Conservation (phyloP, 2,329 filamentous ascomycete species). For the Trichoderma cornu-damae region DNA sequence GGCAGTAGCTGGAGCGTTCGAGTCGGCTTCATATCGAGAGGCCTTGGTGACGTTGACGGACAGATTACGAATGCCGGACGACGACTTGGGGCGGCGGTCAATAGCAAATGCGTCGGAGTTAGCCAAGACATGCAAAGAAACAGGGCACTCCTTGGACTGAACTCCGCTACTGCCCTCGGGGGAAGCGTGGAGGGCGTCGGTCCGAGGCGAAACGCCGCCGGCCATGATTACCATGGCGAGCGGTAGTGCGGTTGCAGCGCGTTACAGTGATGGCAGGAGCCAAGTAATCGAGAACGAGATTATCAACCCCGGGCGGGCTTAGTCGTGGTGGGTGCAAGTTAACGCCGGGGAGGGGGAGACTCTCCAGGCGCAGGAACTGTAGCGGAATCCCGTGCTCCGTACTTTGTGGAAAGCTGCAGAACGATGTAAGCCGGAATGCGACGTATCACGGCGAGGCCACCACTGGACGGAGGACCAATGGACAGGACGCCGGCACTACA, state of each 20-base stretch:
- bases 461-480: neutral
- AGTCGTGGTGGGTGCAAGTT: neutral
- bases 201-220: constrained; percentile 20
- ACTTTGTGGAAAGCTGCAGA: constrained; percentile 4
- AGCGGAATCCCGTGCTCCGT: constrained; percentile 7
- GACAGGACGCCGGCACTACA: neutral
- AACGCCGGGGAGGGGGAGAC: constrained; percentile 7
- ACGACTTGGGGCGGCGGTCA: constrained; percentile 22
- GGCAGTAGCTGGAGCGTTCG: constrained; percentile 23
- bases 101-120: constrained; percentile 16
- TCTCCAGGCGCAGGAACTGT: neutral
- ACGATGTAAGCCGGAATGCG: constrained; percentile 5
- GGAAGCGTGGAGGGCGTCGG: constrained; percentile 18
- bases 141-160: constrained; percentile 7
- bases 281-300: neutral
- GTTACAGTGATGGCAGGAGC: neutral
- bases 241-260: constrained; percentile 9
- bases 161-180: constrained; percentile 4
- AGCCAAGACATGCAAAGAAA: constrained; percentile 14
- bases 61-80: constrained; percentile 21
- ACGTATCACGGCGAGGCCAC: neutral
- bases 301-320: constrained; percentile 15
- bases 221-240: constrained; percentile 16
- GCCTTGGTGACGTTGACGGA: constrained; percentile 24
- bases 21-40: constrained; percentile 21